Evolutionary conservation across 768 basidiomycete species (phyloP), one percentile per base, ranked within the genome.

Genomic region (Suillus americanus): DNA sequence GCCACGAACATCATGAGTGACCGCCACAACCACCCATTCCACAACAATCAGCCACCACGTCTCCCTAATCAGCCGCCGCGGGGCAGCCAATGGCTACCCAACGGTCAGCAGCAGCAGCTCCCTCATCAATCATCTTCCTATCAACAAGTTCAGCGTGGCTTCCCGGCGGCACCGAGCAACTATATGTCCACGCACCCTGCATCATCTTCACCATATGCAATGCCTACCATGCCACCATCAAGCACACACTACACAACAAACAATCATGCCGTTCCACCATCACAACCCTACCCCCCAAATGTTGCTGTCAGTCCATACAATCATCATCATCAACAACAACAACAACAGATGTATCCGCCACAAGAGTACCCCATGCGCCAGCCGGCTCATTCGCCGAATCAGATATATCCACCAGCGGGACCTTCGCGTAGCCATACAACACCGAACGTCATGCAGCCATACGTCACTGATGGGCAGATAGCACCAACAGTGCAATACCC

Each of bases 401-500:
- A 60, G 40, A 25, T 13, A n/a, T 41, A 59, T 41, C 40, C 18
- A 13, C 40, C 57, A 25, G 25, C 57, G 18, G 57, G 28, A 13
- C 28, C 57, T 59, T 59, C 57, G 28, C 57, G 57, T 40, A 59
- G 38, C 18, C 57, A 40, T 41, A 7, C 16, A 20, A 8, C 28
- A 25, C 38, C 57, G 40, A 30, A 59, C 20, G 57, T 28, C 57
- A 13, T 28, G 9, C 40, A 28, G 1, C 20, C 57, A 41, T 59
- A 59, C 40, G 14, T 41, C 28, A 28, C 7, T 18, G 57, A 59
- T 59, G 57, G 25, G 2, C 57, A 12, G 9, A 41, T 59, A 60
- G 5, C 71, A 66, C 61, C 71, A 61, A 33, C 72, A 62, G 72
- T 80, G 45, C 85, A 86, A 63, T 86, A 85, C 73, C 82, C 87